Base-by-base conservation (phyloP, 345 rosid species). In the Jatropha curcas region DNA sequence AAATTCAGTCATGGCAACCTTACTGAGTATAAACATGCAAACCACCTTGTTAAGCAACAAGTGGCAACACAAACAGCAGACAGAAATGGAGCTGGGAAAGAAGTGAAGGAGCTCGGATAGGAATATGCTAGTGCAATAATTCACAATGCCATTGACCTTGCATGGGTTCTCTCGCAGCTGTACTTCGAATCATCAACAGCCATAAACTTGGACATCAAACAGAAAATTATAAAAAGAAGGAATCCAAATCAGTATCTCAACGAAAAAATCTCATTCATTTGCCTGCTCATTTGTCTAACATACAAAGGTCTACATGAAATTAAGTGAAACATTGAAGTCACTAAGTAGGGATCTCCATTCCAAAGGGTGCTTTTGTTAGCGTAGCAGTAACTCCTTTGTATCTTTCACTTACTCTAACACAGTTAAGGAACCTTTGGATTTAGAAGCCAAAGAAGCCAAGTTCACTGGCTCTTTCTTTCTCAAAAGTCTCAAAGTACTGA, bases 401-500 rank as follows among this genome's bases (percentile, higher is more conserved):
- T 20, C 66, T 61, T 33, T 33, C 11, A 41, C 53, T 17, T 46
- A n/a, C n/a, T 2, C 20, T 46, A 13, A 46, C 12, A 46, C 53
- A 16, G 53, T n/a, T n/a, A n/a, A 48, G n/a, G 51, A 48, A 48
- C 51, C 51, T 48, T 17, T 20, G 8, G 52, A 22, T 55, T 82
- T 79, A 91, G 82, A 91, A 89, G 37, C 97, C 97, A 14, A 89
- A 91, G 90, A 91, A 86, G 59, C 97, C 97, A 28, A 91, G 97
- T 73, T 91, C 97, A 58, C 90, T 89, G 16, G 94, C 97, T 73
- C 84, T 89, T 76, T 91, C 97, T 86, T 91, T 91, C 82, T 91
- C 97, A 7, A 91, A 91, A n/a, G 97, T 91, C 87, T 91, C 97
- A 20, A 89, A 91, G 68, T 91, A 91, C 75, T 91, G 97, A 61